Evolutionary conservation across 352 stramenopile genomes (phyloP), one percentile per base, ranked within the genome.

Genomic region (Poterioochromonas sp.): DNA sequence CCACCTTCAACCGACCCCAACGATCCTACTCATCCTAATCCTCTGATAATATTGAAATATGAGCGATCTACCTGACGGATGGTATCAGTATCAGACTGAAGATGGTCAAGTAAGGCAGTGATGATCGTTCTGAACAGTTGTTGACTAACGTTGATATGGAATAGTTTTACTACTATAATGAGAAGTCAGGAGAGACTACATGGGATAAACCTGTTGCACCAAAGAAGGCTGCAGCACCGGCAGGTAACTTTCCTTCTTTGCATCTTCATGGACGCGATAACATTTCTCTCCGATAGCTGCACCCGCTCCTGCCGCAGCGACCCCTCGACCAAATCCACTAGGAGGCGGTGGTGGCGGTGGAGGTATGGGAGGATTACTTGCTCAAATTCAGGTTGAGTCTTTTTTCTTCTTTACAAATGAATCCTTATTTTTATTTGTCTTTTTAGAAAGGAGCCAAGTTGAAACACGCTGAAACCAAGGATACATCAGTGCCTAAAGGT

Each of bases 41-140:
- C n/a, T n/a, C n/a, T n/a, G n/a, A n/a, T n/a, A n/a, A n/a, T n/a
- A n/a, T n/a, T n/a, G 47, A 15, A 58, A 58, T 26, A 58, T 58
- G 47, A 58, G 47, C 47, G 47, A 58, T 58, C 82, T 93, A 51
- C 87, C 88, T 60, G 44, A 86, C 76, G 87, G 87, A 47, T 93
- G 89, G 89, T 84, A 85, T 53, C 86, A 88, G 79, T 93, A 93
- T 88, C 92, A 92, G 87, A 91, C 89, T 29, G 81, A 85, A 39
- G 88, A 92, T 74, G 89, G 89, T 62, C 91, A 92, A 84, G 89
- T 93, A 74, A 34, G 78, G 65, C 5, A 0, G 29, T 64, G 44
- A 63, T 26, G 22, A 5, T 44, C 22, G 26, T 79, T 64, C 12
- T 68, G 8, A 68, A 39, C 29, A 18, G 5, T 68, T 68, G 12